Conservation (phyloP, 257 asterid genomes). For the Thymus quinquecostatus region DNA sequence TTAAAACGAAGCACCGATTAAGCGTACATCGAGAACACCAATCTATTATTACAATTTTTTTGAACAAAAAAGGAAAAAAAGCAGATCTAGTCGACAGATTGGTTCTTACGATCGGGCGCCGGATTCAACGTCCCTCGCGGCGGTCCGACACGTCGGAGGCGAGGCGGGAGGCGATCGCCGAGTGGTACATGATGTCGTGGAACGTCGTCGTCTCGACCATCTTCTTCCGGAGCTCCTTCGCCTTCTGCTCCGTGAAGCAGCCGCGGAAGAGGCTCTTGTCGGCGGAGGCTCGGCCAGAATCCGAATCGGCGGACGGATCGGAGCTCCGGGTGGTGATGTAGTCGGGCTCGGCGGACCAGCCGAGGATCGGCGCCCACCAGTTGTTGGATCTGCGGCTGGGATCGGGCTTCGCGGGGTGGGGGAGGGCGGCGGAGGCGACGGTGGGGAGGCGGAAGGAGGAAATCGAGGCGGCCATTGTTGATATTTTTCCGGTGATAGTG, state of each 20-base stretch:
- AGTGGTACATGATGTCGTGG: slow-evolving; percentile 82
- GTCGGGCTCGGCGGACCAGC: slow-evolving; percentile 67
- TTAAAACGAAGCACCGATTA: slow-evolving; percentile 24
- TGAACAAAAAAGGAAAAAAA: background rate
- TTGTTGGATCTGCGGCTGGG: slow-evolving; percentile 31
- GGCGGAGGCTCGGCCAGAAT: slow-evolving; percentile 22
- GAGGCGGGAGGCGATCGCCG: slow-evolving; percentile 81
- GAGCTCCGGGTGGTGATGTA: slow-evolving; percentile 43
- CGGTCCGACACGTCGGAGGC: slow-evolving; percentile 55
- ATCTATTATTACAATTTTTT: background rate
- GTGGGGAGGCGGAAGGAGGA: slow-evolving; percentile 41
- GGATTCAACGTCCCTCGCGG: slow-evolving; percentile 25
- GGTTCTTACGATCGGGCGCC: slow-evolving; percentile 16
- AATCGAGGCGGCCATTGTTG: slow-evolving; percentile 38
- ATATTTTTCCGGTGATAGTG: background rate
- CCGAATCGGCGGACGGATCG: slow-evolving; percentile 15
- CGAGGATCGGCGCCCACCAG: slow-evolving; percentile 82
- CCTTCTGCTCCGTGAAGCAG: slow-evolving; percentile 75
- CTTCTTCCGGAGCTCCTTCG: slow-evolving; percentile 69
- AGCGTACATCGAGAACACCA: slow-evolving; percentile 19
- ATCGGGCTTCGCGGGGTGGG: slow-evolving; percentile 35
- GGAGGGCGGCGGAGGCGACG: slow-evolving; percentile 40
- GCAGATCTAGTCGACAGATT: slow-evolving; percentile 35
- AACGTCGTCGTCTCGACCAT: slow-evolving; percentile 60
- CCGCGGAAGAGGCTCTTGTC: slow-evolving; percentile 39